Base-by-base conservation (phyloP, 495 filamentous ascomycete genomes). In the Lasiosphaeria ovina region DNA sequence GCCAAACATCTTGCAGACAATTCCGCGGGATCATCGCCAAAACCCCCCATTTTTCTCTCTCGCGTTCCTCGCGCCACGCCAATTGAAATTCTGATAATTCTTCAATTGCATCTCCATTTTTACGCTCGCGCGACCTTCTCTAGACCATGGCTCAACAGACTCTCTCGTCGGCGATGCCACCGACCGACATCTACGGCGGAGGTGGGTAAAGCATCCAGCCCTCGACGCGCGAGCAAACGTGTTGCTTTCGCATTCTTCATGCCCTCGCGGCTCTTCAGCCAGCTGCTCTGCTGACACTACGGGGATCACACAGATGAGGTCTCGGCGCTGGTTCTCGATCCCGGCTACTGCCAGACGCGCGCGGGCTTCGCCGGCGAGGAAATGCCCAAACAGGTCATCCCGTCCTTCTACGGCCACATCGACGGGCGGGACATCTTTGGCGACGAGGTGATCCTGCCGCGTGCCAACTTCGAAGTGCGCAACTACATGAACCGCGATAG, bases 281-380 rank as follows among this genome's bases (percentile, higher is more conserved):
- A 47, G 17, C n/a, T 55, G 51, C 54, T 61, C 48, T 31, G 54
- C 57, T 57, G 33, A 70, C 57, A 24, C 31, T 36, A 58, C 17
- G 24, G 45, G 36, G 8, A 6, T 33, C n/a, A 35, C 6, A 58
- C 51, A 96, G 94, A 98, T 79, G 94, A 98, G 76, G 92, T 98
- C 54, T 94, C 92, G 14, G 94, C 94, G 33, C 90, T 98, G 68
- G 90, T 98, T 31, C 90, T 98, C 66, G 94, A 98, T 68, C 89
- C 95, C 4, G 94, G 95, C 47, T 97, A 89, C 77, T 90, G 87
- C 50, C 89, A 85, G 66, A 91, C 87, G 14, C 93, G 95, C 76
- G 95, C 93, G 58, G 94, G 94, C 62, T 98, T 97, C 71, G 94
- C 94, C 4, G 94, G 95, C 66, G 94, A 98, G 87, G 94, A 98